A percentile compares a stretch with the other conserved stretches of the same genome.
Evolutionary conservation across 352 stramenopile species (phyloP).

Genomic region (Phytophthora idaei): DNA sequence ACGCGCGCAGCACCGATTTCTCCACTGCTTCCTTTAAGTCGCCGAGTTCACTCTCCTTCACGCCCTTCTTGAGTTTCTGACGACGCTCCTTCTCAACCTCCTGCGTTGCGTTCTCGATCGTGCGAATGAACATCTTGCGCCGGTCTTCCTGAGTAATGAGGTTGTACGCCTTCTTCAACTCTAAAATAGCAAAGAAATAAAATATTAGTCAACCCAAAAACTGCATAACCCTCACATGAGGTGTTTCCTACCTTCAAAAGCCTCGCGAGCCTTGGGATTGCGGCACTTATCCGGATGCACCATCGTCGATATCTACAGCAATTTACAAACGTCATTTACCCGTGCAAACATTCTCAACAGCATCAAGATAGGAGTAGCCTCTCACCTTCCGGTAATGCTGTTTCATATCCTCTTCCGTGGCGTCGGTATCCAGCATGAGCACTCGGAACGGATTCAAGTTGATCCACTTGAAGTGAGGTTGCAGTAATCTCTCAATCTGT

Average conservation of each 20-base stretch:
- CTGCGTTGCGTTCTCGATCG: slow-evolving; percentile 77
- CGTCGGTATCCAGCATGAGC: slow-evolving; percentile 87
- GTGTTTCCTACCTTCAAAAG: slow-evolving; percentile 79
- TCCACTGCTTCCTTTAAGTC: slow-evolving; percentile 68
- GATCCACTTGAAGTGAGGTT: slow-evolving; percentile 85
- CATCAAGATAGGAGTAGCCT: too few species aligned
- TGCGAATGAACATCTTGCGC: slow-evolving; percentile 77
- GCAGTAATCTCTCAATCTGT: slow-evolving; percentile 67
- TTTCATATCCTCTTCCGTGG: slow-evolving; percentile 90
- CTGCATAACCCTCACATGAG: not conserved
- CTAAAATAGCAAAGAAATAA: slow-evolving; percentile 33
- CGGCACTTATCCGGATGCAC: slow-evolving; percentile 90
- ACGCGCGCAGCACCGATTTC: slow-evolving; percentile 82
- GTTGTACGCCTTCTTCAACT: slow-evolving; percentile 90
- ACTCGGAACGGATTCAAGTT: slow-evolving; percentile 91
- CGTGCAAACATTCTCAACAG: too few species aligned
- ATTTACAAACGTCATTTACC: not conserved
- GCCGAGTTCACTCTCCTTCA: slow-evolving; percentile 72
- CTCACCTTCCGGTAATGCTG: slow-evolving; percentile 89
- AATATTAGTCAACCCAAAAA: not conserved
- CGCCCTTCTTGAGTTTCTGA: slow-evolving; percentile 80
- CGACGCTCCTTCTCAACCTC: slow-evolving; percentile 77
- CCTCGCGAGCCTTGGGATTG: slow-evolving; percentile 73
- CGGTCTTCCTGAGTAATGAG: slow-evolving; percentile 84
- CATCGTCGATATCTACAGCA: slow-evolving; percentile 77